phyloP scores from a whole-genome alignment of 257 asterid genomes.

The Handroanthus guayacan region DNA sequence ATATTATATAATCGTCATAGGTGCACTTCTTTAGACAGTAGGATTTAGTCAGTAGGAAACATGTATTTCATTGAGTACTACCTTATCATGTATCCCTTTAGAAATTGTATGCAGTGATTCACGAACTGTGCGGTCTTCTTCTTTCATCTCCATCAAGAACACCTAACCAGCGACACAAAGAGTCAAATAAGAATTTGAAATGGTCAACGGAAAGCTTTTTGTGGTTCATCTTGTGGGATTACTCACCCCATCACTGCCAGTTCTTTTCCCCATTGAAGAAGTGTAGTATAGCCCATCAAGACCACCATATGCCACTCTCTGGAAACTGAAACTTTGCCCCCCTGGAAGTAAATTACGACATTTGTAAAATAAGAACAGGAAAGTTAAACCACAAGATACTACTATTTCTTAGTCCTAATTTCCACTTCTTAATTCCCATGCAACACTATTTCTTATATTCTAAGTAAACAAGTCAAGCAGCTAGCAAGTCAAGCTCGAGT shows the following conservation, averaged over 20 bases:
- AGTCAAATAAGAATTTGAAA: not conserved
- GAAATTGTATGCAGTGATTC: constrained; percentile 80
- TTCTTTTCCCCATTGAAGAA: constrained; percentile 66
- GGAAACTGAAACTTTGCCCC: constrained; percentile 55
- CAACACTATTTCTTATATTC: constrained; percentile 1
- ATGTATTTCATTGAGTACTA: constrained; percentile 37
- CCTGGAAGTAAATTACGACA: constrained; percentile 47
- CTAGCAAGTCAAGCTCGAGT: too few species aligned
- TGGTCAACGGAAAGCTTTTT: not conserved
- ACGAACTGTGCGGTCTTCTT: constrained; percentile 67
- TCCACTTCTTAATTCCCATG: not conserved
- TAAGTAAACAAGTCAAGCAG: not conserved
- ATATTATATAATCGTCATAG: not conserved
- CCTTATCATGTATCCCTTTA: constrained; percentile 79
- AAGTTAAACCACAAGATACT: not conserved
- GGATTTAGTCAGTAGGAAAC: not conserved
- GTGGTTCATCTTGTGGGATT: not conserved
- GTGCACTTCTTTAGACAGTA: not conserved
- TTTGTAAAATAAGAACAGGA: not conserved
- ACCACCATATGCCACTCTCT: constrained; percentile 72
- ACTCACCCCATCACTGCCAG: constrained; percentile 86
- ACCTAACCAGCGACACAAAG: constrained; percentile 47
- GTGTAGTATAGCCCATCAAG: constrained; percentile 62
- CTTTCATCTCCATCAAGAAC: constrained; percentile 72
- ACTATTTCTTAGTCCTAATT: not conserved